Evolutionary conservation across 2,329 filamentous ascomycete species (phyloP).

Genomic region (Colletotrichum eremochloae): DNA sequence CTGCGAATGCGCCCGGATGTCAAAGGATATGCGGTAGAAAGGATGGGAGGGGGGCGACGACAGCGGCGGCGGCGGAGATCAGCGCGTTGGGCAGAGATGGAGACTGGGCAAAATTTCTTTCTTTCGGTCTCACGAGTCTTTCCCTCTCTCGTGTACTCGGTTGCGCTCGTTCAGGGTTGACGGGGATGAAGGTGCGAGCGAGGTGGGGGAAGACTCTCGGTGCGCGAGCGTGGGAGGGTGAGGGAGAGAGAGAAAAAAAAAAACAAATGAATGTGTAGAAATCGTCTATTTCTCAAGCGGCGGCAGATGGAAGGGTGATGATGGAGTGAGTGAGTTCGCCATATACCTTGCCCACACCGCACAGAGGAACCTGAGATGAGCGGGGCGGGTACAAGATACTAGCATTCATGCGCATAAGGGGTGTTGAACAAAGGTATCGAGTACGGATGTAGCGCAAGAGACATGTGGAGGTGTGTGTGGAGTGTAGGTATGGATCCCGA

Average conservation of each 20-base stretch:
- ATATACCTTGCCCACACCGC: constrained; percentile 25
- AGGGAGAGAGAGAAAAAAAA: neutral
- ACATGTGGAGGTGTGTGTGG: constrained; percentile 16
- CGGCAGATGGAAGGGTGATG: constrained; percentile 25
- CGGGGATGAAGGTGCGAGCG: constrained; percentile 45
- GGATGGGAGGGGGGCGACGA: constrained; percentile 37
- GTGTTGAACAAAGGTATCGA: constrained; percentile 23
- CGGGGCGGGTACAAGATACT: constrained; percentile 17
- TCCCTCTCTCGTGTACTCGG: constrained; percentile 5
- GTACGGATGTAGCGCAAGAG: neutral
- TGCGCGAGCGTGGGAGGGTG: constrained; percentile 39
- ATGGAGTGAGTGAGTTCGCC: constrained; percentile 24
- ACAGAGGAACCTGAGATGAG: constrained; percentile 9
- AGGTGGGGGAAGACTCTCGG: constrained; percentile 44
- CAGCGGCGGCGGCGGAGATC: constrained; percentile 46
- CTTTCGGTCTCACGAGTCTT: neutral
- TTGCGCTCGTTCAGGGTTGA: constrained; percentile 25
- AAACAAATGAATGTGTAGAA: constrained; percentile 31
- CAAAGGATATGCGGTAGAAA: constrained; percentile 32
- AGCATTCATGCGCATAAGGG: neutral
- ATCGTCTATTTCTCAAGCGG: constrained; percentile 32
- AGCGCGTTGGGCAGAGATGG: constrained; percentile 55
- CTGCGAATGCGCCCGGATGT: constrained; percentile 39
- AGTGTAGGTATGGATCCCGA: constrained; percentile 5
- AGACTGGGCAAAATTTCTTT: constrained; percentile 16